Evolutionary conservation across 2,329 filamentous ascomycete genomes (phyloP).

Genomic region (Stromatinia cepivora): DNA sequence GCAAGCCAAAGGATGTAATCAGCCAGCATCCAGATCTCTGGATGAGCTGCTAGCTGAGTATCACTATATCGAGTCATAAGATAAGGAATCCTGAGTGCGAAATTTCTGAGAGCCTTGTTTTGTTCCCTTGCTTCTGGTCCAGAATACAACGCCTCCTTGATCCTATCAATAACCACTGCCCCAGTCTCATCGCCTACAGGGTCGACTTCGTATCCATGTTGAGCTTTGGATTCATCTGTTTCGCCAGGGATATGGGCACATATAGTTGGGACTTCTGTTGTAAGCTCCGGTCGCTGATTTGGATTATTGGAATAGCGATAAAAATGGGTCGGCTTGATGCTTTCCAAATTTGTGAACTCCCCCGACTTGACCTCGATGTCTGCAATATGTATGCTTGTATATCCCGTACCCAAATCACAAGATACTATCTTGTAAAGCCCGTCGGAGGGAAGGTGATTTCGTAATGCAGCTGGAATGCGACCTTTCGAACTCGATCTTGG

Average conservation of each 20-base stretch:
- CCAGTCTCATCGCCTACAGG: not conserved
- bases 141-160: constrained; percentile 4
- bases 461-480: not conserved
- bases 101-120: not conserved
- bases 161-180: not conserved
- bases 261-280: not conserved
- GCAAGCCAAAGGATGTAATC: constrained; percentile 2
- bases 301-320: not conserved
- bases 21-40: not conserved
- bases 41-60: not conserved
- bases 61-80: not conserved
- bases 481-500: not conserved
- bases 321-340: not conserved
- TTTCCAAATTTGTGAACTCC: not conserved
- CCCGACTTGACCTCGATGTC: not conserved
- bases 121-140: not conserved
- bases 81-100: not conserved
- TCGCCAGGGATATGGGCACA: not conserved
- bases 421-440: not conserved
- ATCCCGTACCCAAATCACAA: not conserved
- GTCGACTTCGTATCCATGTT: constrained; percentile 1
- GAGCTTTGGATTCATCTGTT: constrained; percentile 5
- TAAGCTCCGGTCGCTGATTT: not conserved
- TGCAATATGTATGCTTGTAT: not conserved
- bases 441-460: not conserved